These are phyloP conservation scores for Aspergillus sp. DNA, from an alignment of 2,329 filamentous ascomycete species.

Conservation along the genomic window DNA sequence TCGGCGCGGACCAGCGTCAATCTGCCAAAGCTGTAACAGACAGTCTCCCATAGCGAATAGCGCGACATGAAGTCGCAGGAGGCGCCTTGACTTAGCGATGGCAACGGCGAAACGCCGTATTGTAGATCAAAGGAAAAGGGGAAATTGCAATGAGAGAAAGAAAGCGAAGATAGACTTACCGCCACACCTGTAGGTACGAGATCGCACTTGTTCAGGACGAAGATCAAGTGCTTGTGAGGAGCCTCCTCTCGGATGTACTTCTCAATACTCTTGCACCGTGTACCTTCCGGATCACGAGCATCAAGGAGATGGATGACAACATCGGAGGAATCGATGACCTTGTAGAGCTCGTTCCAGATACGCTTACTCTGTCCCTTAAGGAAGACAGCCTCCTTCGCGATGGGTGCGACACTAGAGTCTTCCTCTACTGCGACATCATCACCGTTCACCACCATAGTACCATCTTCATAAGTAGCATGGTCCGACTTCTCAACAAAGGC, in stretches of 20 bases:
- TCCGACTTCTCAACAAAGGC: constrained; percentile 79
- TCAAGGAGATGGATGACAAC: constrained; percentile 95
- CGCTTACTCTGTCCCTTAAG: constrained; percentile 92
- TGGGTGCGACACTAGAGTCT: constrained; percentile 50
- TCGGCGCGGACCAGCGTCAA: constrained; percentile 71
- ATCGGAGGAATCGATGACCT: constrained; percentile 93
- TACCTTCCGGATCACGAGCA: constrained; percentile 85
- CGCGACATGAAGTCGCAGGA: constrained; percentile 59
- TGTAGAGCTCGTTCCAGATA: constrained; percentile 96
- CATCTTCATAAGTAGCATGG: constrained; percentile 74
- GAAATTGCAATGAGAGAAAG: constrained; percentile 3
- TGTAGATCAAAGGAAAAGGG: constrained; percentile 3
- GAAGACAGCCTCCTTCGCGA: constrained; percentile 83
- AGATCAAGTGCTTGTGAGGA: constrained; percentile 92
- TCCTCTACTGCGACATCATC: constrained; percentile 49
- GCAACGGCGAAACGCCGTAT: constrained; percentile 29
- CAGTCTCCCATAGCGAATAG: constrained; percentile 70
- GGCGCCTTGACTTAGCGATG: constrained; percentile 87
- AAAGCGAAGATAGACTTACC: constrained; percentile 66
- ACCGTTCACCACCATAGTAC: constrained; percentile 62
- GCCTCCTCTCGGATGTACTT: constrained; percentile 93
- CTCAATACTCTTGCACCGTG: constrained; percentile 84
- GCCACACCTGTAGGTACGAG: constrained; percentile 88
- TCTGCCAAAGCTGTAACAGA: constrained; percentile 99
- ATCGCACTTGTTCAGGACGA: constrained; percentile 89